Evolutionary conservation across 108 stramenopile genomes (phyloP).

Genomic region (Chaetoceros tenuissimus): DNA sequence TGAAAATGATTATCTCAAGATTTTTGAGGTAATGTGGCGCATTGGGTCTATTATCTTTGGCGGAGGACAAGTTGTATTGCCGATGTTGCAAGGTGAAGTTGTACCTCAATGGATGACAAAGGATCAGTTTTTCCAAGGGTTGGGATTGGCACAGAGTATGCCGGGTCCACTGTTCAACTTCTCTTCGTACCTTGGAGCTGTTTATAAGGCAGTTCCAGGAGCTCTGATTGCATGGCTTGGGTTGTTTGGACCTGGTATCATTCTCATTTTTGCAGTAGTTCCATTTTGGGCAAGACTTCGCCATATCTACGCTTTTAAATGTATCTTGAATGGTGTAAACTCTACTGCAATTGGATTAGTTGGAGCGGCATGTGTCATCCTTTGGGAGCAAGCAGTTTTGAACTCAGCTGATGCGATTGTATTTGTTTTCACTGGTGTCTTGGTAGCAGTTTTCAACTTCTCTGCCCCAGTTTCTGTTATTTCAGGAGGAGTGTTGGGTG

Average conservation of each 20-base stretch:
- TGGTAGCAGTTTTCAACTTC: slow-evolving; percentile 53
- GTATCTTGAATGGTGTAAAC: slow-evolving; percentile 71
- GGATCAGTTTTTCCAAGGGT: slow-evolving; percentile 60
- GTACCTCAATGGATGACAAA: slow-evolving; percentile 86
- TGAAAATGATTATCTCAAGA: slow-evolving; percentile 61
- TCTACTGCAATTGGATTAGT: slow-evolving; percentile 82
- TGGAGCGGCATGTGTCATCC: slow-evolving; percentile 74
- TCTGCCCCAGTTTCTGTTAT: slow-evolving; percentile 63
- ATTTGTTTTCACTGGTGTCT: slow-evolving; percentile 46
- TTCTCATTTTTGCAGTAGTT: slow-evolving; percentile 86
- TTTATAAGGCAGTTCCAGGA: slow-evolving; percentile 75
- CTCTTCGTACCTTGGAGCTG: slow-evolving; percentile 82
- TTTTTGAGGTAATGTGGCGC: slow-evolving; percentile 86
- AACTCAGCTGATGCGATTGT: slow-evolving; percentile 76
- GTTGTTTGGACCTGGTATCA: slow-evolving; percentile 84
- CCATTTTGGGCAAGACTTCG: slow-evolving; percentile 90
- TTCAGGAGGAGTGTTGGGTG: slow-evolving; percentile 67
- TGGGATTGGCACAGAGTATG: slow-evolving; percentile 72
- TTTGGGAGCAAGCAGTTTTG: slow-evolving; percentile 61
- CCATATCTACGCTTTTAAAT: slow-evolving; percentile 66
- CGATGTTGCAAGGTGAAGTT: slow-evolving; percentile 88
- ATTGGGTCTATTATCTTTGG: slow-evolving; percentile 90
- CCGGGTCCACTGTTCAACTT: slow-evolving; percentile 87
- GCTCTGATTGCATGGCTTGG: slow-evolving; percentile 77
- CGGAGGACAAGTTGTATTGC: slow-evolving; percentile 88